These are phyloP conservation scores for Pecoramyces ruminantium DNA, from an alignment of 192 early-diverging fungal genomes.

Conservation along the genomic window DNA sequence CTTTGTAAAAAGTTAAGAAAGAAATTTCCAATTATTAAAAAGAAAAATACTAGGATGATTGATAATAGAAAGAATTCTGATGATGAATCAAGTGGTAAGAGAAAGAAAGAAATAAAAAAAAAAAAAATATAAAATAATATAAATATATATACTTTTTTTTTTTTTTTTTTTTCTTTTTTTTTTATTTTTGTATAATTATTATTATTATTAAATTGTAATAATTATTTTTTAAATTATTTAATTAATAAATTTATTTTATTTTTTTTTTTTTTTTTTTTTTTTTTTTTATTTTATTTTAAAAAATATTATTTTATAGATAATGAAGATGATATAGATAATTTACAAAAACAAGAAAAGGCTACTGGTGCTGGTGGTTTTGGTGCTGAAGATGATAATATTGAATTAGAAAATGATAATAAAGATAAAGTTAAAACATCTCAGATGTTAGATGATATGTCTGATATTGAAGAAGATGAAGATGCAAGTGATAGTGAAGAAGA, in stretches of 20 bases:
- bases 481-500: constrained; percentile 14
- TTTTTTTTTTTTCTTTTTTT: too few species aligned
- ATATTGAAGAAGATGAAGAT: constrained; percentile 34
- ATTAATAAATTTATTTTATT: too few species aligned
- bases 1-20: constrained; percentile 57
- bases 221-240: too few species aligned
- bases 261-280: too few species aligned
- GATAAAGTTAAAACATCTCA: constrained; percentile 23
- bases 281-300: too few species aligned
- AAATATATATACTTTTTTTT: too few species aligned
- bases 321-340: constrained; percentile 6
- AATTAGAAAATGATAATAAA: constrained; percentile 37
- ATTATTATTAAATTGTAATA: too few species aligned
- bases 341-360: not conserved
- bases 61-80: not conserved
- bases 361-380: constrained; percentile 9
- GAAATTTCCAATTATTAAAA: constrained; percentile 33
- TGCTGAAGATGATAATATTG: constrained; percentile 30
- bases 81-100: constrained; percentile 1
- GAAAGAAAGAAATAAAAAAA: too few species aligned
- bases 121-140: too few species aligned
- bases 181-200: too few species aligned
- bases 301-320: constrained; percentile 4
- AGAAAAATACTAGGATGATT: not conserved
- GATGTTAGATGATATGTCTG: not conserved